Base-by-base conservation (phyloP, 2,329 filamentous ascomycete species). In the Stagonosporopsis cucurbitacearum region DNA sequence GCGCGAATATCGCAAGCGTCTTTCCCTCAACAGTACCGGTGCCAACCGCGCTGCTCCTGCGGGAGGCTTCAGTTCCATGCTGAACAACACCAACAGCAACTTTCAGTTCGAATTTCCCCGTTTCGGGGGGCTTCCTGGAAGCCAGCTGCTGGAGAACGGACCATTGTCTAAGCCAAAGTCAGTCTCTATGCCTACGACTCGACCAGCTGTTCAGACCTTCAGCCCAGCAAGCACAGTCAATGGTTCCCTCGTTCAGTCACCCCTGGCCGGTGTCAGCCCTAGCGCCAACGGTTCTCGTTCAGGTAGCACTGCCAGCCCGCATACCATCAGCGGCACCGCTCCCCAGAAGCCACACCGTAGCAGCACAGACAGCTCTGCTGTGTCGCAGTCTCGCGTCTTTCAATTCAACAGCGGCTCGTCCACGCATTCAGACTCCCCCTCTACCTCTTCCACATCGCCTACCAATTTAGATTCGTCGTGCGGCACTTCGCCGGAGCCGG, bases 91-190 rank as follows among this genome's bases (percentile, higher is more conserved):
- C 73, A 88, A 86, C 64, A 79, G 88, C 50, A 86, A 89, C 72
- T 98, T 98, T 72, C 88, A 94, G 64, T 98, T 99, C 66, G 94
- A 98, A 65, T 98, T 98, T 63, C 94, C 95, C 62, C 93, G 90
- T 72, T 98, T 99, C 69, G 95, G 95, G 42, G 84, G 87, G 56
- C 83, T 56, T 12, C 53, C 85, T 19, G 80, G 79, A 25, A 76
- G 79, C 4, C 81, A 83, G 58, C 77, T 85, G 12, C 80, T 85
- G 57, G 81, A 76, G 57, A 81, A 80, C 52, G 74, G 77, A n/a
- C 72, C 78, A 8, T 62, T 77, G 12, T 68, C 66, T 28, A 70
- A 67, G 64, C 68, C 64, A 23, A 75, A 75, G 52, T 50, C 62
- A 5, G 47, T 63, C 3, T 66, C 69, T 3, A 54, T 60, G 4